Evolutionary conservation across 768 basidiomycete genomes (phyloP), one percentile per base, ranked within the genome.

Genomic region (Tremella yokohamensis): DNA sequence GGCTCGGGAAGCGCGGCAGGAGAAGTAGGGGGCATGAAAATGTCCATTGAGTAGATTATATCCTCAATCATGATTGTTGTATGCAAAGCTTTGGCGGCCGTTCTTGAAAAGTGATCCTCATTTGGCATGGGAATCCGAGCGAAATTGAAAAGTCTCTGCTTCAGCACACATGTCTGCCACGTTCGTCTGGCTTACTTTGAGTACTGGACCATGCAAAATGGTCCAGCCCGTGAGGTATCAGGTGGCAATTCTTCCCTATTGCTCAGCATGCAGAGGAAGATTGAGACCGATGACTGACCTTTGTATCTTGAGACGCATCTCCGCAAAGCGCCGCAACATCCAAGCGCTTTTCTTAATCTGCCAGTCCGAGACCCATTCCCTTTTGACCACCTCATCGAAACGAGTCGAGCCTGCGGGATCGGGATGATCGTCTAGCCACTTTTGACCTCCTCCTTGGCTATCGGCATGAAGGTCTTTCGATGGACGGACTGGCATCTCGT

Each of bases 321-420:
- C 68, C 13, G 68, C 63, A 57, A 64, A 67, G 24, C 64, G 20
- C 22, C 64, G 52, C 4, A 65, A 57, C 19, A 96, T 78, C 85
- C 89, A 93, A 13, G 90, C 85, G 0, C 90, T 87, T 44, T 90
- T 80, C 68, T 87, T 81, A 49, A 93, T 78, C 75, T 98, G 93
- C 89, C 90, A 91, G 16, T 84, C 81, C 0, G 86, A 87, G 50
- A 87, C 77, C 39, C 69, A 74, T 53, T 69, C 77, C 53, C 51
- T 57, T 50, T 61, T 58, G 8, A 58, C 56, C n/a, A 60, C 58
- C 15, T 66, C 50, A 29, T 67, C 65, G 42, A 61, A 69, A 11
- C 22, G 19, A 1, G 55, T 29, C 0, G n/a, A 15, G 18, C 49
- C 50, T 1, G 56, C 52, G 8, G 49, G 22, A 26, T 61, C 52